Percentiles rank a stretch among this genome's conserved stretches.
Evolutionary conservation across 495 filamentous ascomycete species (phyloP).

Genomic region (Aspergillus egyptiacus): DNA sequence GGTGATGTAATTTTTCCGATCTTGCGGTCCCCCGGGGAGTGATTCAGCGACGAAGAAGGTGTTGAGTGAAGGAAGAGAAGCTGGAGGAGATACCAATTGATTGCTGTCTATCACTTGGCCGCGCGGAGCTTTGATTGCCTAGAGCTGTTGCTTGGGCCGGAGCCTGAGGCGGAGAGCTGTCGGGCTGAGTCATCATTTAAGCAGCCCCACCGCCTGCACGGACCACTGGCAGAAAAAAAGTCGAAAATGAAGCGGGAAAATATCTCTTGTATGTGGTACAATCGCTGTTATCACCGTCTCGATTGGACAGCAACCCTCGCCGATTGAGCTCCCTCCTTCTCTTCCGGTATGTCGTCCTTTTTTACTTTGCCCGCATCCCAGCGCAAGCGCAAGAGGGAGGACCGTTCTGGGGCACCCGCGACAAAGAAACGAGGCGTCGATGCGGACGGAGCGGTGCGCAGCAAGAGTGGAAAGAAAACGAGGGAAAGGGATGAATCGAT

Average conservation of each 20-base stretch:
- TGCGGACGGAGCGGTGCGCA: conserved; percentile 27
- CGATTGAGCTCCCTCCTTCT: conserved; percentile 1
- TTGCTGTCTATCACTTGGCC: conserved; percentile 18
- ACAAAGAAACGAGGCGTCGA: conserved; percentile 52
- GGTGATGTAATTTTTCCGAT: conserved; percentile 12
- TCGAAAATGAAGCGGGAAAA: conserved; percentile 10
- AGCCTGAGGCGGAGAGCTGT: conserved; percentile 31
- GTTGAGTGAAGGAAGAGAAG: neutral
- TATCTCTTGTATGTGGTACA: neutral
- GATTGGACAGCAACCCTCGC: conserved; percentile 4
- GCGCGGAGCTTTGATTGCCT: conserved; percentile 44
- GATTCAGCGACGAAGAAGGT: neutral
- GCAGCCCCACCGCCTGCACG: conserved; percentile 19
- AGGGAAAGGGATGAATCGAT: conserved; percentile 59
- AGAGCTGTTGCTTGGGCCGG: conserved; percentile 26
- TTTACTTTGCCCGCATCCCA: conserved; percentile 72
- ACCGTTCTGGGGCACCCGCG: conserved; percentile 42
- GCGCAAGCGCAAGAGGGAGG: conserved; percentile 71
- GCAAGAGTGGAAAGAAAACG: conserved; percentile 20
- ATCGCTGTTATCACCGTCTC: conserved; percentile 6
- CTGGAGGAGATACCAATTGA: conserved; percentile 17
- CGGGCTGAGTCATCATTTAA: conserved; percentile 31
- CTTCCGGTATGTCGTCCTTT: conserved; percentile 73
- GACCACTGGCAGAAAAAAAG: conserved; percentile 42
- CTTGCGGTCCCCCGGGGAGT: conserved; percentile 5